These are phyloP conservation scores for Eutrema yunnanense DNA, from an alignment of 345 rosid species.

Conservation along the genomic window DNA sequence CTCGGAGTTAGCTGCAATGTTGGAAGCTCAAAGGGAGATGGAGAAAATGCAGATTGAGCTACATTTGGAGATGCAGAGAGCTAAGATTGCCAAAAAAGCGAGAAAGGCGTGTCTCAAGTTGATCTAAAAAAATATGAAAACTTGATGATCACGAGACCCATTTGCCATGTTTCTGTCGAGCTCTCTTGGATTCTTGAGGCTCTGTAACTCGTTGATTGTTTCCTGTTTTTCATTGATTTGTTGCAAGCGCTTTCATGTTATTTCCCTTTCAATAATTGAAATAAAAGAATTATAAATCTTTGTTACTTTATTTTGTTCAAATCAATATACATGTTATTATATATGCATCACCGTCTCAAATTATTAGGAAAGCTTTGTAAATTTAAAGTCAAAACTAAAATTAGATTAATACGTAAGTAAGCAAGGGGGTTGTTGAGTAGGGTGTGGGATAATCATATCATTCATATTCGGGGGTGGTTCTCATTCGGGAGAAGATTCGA, in stretches of 20 bases:
- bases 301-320: neutral
- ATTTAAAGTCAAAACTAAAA: too few relatives aligned
- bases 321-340: too few relatives aligned
- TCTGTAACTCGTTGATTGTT: neutral
- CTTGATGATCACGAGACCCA: neutral
- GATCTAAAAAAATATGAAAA: neutral
- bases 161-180: neutral
- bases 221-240: neutral
- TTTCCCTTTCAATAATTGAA: neutral
- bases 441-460: too few relatives aligned
- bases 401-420: too few relatives aligned
- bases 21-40: conserved; percentile 31
- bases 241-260: neutral
- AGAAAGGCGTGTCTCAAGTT: conserved; percentile 18
- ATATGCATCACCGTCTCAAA: too few relatives aligned
- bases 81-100: conserved; percentile 16
- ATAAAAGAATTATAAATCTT: neutral
- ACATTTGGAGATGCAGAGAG: conserved; percentile 26
- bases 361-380: too few relatives aligned
- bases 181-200: conserved; percentile 6
- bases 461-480: too few relatives aligned
- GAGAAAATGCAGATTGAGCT: conserved; percentile 25
- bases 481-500: too few relatives aligned
- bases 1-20: conserved; percentile 27
- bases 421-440: too few relatives aligned